These are phyloP conservation scores for Aaosphaeria arxii DNA, from an alignment of 2,329 filamentous ascomycete species.

Conservation along the genomic window DNA sequence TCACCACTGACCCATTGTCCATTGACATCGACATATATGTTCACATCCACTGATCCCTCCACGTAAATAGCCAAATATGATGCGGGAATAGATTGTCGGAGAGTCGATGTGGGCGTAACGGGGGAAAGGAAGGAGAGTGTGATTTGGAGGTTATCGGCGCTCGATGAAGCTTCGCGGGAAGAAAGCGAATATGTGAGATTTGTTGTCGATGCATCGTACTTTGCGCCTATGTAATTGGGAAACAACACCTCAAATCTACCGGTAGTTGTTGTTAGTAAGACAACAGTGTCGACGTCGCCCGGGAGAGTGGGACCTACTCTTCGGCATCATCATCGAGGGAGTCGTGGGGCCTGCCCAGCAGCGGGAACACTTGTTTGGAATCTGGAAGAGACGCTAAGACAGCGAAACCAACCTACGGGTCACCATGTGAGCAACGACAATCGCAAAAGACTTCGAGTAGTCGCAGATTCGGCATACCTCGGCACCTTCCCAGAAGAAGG, in stretches of 20 bases:
- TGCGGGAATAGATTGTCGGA: slow-evolving; percentile 79
- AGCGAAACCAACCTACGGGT: slow-evolving; percentile 56
- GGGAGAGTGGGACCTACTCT: slow-evolving; percentile 29
- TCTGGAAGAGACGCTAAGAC: slow-evolving; percentile 61
- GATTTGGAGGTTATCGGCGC: slow-evolving; percentile 49
- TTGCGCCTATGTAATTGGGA: slow-evolving; percentile 58
- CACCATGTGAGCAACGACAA: slow-evolving; percentile 8
- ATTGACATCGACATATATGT: slow-evolving; percentile 49
- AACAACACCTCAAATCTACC: slow-evolving; percentile 47
- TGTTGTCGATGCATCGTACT: slow-evolving; percentile 68
- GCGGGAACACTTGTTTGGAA: slow-evolving; percentile 59
- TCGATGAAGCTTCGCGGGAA: slow-evolving; percentile 32
- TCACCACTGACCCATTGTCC: slow-evolving; percentile 79
- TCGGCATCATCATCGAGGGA: slow-evolving; percentile 47
- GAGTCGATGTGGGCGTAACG: slow-evolving; percentile 75
- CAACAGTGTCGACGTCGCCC: background rate
- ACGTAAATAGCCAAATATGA: slow-evolving; percentile 72
- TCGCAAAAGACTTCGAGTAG: background rate
- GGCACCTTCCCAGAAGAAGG: slow-evolving; percentile 77
- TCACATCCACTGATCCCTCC: slow-evolving; percentile 57
- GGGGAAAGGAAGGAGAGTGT: slow-evolving; percentile 70
- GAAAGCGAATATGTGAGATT: slow-evolving; percentile 65
- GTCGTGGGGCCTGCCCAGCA: slow-evolving; percentile 65
- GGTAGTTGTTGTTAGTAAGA: slow-evolving; percentile 38
- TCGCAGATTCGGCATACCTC: slow-evolving; percentile 41